Percentiles rank a stretch among this genome's conserved stretches.
phyloP scores from a whole-genome alignment of 2,329 filamentous ascomycete genomes.

The Pleoardoris graminearum region DNA sequence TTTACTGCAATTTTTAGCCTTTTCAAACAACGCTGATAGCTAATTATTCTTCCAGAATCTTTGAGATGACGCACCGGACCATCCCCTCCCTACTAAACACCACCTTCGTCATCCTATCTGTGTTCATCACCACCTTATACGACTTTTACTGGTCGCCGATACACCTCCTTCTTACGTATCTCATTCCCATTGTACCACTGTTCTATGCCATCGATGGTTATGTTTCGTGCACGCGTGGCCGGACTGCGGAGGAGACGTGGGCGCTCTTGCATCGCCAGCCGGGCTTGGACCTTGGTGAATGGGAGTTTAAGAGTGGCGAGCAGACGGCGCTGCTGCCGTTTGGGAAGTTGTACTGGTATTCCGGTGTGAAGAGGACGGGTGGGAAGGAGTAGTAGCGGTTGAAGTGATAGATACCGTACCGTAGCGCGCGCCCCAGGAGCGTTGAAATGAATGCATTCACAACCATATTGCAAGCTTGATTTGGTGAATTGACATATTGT shows the following conservation, averaged over 20 bases:
- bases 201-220: slow-evolving; percentile 14
- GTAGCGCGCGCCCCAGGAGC: no score
- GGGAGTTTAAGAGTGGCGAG: background rate
- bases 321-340: no score
- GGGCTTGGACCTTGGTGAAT: background rate
- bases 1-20: no score
- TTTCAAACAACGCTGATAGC: no score
- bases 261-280: background rate
- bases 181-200: slow-evolving; percentile 12
- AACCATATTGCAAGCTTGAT: no score
- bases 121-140: slow-evolving; percentile 9
- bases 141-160: background rate
- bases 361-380: background rate
- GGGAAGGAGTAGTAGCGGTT: no score
- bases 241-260: slow-evolving; percentile 1
- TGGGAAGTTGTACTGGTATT: background rate
- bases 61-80: slow-evolving; percentile 15
- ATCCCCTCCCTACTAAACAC: slow-evolving; percentile 7
- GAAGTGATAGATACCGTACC: no score
- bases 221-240: slow-evolving; percentile 11
- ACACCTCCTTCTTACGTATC: slow-evolving; percentile 11
- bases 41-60: slow-evolving; percentile 10
- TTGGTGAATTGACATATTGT: no score
- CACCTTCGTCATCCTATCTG: slow-evolving; percentile 7
- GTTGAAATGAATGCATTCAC: no score